Evolutionary conservation across 805 yeast species (phyloP), one percentile per base, ranked within the genome.

Genomic region (Saccharomyces eubayanus): DNA sequence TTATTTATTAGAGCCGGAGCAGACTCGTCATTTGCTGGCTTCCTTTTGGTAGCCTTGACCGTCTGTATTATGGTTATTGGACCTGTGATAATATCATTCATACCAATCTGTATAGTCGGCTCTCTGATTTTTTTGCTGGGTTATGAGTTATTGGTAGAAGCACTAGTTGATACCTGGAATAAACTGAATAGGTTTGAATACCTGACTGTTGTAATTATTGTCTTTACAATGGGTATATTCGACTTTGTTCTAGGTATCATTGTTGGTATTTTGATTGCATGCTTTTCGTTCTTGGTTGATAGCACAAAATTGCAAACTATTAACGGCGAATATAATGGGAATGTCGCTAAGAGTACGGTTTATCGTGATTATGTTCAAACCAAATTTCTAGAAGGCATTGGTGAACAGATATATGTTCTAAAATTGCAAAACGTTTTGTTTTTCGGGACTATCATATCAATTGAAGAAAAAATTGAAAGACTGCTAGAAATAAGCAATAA

Each of bases 21-120:
- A 2, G 95, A 90, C 62, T 84, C 88, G 31, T 75, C 96, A 49
- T 65, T 88, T 20, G 92, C 97, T 9, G 99, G 99, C 5, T 77
- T 90, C n/a, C 73, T 94, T 77, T 75, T 94, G 51, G 96, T 97
- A 0, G 60, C 80, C 3, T 92, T 91, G 1, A 94, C 99, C 0
- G 79, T 80, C 21, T 78, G 77, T 1, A 84, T 94, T 9, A 87
- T 94, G 96, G 63, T 87, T 28, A 80, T 84, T 8, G 99, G 99
- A 0, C 97, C 98, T 0, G 87, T 79, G 1, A 84, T 92, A n/a
- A 89, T 94, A 64, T 96, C 97, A 0, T 89, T 75, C 65, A 94
- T 94, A 49, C 99, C 99, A 0, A 89, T 94, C 14, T 87, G 96
- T 72, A 97, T 94, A 43, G 99, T 94, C 28, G 98, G 97, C 0